These are phyloP conservation scores for Boletellus ananas DNA, from an alignment of 768 basidiomycete genomes.

Conservation along the genomic window DNA sequence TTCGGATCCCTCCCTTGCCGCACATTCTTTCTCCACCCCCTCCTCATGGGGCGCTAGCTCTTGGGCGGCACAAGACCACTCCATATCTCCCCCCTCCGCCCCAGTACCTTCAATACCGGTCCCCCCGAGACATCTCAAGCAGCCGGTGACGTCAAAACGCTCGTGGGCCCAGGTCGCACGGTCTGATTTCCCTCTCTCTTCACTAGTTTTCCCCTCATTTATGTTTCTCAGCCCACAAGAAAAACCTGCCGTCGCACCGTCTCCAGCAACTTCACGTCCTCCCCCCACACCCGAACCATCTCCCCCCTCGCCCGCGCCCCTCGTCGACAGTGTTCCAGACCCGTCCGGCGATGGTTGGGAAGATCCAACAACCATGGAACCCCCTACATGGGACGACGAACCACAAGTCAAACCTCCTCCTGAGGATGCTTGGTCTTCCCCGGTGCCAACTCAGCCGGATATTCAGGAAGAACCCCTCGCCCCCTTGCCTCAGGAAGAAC, in stretches of 20 bases:
- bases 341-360: slow-evolving; percentile 52
- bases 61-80: slow-evolving; percentile 36
- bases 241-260: slow-evolving; percentile 48
- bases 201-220: slow-evolving; percentile 1
- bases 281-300: slow-evolving; percentile 22
- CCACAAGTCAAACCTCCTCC: slow-evolving; percentile 38
- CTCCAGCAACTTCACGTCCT: slow-evolving; percentile 19
- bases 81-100: slow-evolving; percentile 24
- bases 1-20: slow-evolving; percentile 7
- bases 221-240: slow-evolving; percentile 53
- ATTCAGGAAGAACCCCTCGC: slow-evolving; percentile 14
- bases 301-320: slow-evolving; percentile 26
- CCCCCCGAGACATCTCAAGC: slow-evolving; percentile 39
- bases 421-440: slow-evolving; percentile 31
- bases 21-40: slow-evolving; percentile 27
- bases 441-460: slow-evolving; percentile 28
- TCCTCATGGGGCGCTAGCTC: slow-evolving; percentile 33
- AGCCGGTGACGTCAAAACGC: slow-evolving; percentile 70
- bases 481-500: slow-evolving; percentile 32
- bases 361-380: slow-evolving; percentile 67
- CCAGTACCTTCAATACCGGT: slow-evolving; percentile 20
- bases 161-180: slow-evolving; percentile 86
- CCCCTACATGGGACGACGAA: slow-evolving; percentile 72
- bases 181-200: slow-evolving; percentile 23
- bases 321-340: slow-evolving; percentile 33